Conservation (phyloP, 371 early-diverging fungal species). For the Entomophthora muscae region DNA sequence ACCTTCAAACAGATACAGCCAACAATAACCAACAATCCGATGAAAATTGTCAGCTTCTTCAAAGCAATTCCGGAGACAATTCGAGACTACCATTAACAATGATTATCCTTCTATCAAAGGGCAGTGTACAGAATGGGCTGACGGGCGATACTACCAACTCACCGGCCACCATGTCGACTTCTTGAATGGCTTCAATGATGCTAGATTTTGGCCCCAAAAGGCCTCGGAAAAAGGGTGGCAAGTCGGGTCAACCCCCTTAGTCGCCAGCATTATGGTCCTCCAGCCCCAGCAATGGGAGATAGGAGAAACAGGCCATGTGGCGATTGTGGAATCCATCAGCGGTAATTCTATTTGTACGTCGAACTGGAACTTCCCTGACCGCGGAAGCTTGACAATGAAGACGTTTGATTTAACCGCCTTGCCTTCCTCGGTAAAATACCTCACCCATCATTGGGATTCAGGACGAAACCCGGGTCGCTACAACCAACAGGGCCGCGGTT, state of each 20-base stretch:
- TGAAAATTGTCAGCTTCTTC: too few species aligned
- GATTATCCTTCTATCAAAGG: conserved; percentile 4
- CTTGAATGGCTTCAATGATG: conserved; percentile 7
- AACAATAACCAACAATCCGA: too few species aligned
- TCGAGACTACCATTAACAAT: neutral
- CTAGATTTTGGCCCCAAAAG: neutral
- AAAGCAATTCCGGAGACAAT: too few species aligned
- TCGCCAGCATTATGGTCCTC: neutral
- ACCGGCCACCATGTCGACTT: conserved; percentile 5
- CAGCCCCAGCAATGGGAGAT: neutral
- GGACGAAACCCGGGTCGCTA: too few species aligned
- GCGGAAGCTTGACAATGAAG: neutral
- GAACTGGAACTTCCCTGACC: conserved; percentile 4
- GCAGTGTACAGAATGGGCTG: conserved; percentile 11
- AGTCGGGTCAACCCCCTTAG: neutral
- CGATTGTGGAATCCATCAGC: conserved; percentile 6
- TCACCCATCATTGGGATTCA: too few species aligned
- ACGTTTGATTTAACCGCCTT: neutral
- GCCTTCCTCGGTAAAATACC: too few species aligned
- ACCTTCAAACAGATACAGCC: too few species aligned
- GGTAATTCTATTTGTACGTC: conserved; percentile 1
- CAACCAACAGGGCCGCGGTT: too few species aligned
- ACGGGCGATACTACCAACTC: conserved; percentile 9
- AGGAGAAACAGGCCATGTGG: conserved; percentile 8
- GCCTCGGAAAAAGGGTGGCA: neutral